Evolutionary conservation across 371 early-diverging fungal species (phyloP), one percentile per base, ranked within the genome.

Genomic region (Coemansia linderi): DNA sequence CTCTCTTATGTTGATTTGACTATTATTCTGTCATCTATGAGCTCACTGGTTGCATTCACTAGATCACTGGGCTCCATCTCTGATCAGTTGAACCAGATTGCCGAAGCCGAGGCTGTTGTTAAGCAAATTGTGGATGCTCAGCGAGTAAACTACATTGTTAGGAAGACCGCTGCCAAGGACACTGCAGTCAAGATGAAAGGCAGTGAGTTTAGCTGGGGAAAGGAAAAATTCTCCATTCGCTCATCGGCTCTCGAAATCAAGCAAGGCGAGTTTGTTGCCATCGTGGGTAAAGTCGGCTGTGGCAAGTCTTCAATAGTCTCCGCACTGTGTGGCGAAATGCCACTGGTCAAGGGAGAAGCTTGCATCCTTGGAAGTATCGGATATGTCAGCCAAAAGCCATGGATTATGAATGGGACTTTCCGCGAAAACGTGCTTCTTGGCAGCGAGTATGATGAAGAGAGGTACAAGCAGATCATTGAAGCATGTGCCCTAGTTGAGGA

Each of bases 401-500:
- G 95, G 96, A 92, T 98, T 43, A 90, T 92, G 91, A 95, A 97
- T 78, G 91, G 89, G 27, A 90, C 95, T 0, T 66, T 98, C 24
- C 84, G 92, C 17, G 93, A 93, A 36, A 97, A 97, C 68, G 90
- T 97, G 71, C 68, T 92, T 1, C 94, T 98, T 85, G 96, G 96
- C 6, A 83, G 84, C 71, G 81, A 84, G 0, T 95, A 83, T 75
- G 92, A 95, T 43, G 82, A 84, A 29, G 78, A 80, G 5, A 88
- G 86, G 36, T 98, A 98, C 64, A 85, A 90, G 5, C 63, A 68
- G 46, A 76, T 83, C 4, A 70, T 87, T 58, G 65, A 71, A 15
- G 82, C 85, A 0, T 87, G 85, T 71, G 85, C 86, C 0, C 81
- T 95, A 15, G 85, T 83, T 67, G 86, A 84, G 12, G 95, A 95